These are phyloP conservation scores for Fragilaria crotonensis DNA, from an alignment of 108 stramenopile species.

Conservation along the genomic window DNA sequence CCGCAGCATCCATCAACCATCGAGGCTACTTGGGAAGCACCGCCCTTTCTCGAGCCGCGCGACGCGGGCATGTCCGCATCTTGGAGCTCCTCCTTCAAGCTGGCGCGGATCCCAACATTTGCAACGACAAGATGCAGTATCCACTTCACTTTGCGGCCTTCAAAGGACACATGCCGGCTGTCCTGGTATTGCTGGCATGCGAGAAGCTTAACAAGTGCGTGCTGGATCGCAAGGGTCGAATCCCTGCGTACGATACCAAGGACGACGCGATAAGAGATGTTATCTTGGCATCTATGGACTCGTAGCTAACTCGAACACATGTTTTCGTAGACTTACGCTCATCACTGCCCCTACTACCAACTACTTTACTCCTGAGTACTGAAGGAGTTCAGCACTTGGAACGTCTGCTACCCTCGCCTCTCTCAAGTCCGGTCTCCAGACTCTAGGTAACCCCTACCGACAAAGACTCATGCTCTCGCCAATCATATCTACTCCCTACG, in stretches of 20 bases:
- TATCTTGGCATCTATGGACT: background rate
- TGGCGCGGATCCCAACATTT: slow-evolving; percentile 16
- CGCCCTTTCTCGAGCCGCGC: slow-evolving; percentile 33
- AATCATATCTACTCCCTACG: too few species aligned
- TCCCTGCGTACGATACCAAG: slow-evolving; percentile 36
- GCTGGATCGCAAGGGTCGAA: slow-evolving; percentile 49
- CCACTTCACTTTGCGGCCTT: slow-evolving; percentile 62
- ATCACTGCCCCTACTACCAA: too few species aligned
- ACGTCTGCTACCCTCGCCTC: too few species aligned
- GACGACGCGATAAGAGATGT: slow-evolving; percentile 6
- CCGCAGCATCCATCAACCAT: slow-evolving; percentile 8
- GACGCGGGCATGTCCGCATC: slow-evolving; percentile 19
- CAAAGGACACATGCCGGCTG: slow-evolving; percentile 19
- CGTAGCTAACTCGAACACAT: too few species aligned
- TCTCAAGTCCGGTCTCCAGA: too few species aligned
- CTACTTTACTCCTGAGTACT: too few species aligned
- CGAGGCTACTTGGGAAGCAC: slow-evolving; percentile 40
- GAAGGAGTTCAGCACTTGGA: too few species aligned
- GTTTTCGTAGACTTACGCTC: too few species aligned
- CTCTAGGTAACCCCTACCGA: too few species aligned
- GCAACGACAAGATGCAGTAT: slow-evolving; percentile 48
- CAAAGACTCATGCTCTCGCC: too few species aligned
- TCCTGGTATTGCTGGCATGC: slow-evolving; percentile 22
- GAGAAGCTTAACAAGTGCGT: slow-evolving; percentile 23
- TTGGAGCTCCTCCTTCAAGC: slow-evolving; percentile 9